Evolutionary conservation across 768 basidiomycete species (phyloP).

Genomic region (Russula abietina): DNA sequence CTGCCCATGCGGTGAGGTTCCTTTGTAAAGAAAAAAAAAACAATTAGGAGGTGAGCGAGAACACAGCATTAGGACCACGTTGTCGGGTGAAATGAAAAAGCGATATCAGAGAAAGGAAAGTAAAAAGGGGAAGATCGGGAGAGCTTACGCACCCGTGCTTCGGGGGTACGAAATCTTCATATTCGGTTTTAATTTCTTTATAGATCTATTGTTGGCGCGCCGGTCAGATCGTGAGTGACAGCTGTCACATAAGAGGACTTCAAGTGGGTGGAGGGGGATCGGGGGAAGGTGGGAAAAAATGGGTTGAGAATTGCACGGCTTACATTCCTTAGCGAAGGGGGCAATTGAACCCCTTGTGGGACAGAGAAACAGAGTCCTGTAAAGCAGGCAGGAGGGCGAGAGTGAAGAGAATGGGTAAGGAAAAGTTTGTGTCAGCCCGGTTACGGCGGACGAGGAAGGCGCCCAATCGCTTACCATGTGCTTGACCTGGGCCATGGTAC

Average conservation of each 20-base stretch:
- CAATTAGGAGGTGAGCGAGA: neutral
- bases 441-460: neutral
- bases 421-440: neutral
- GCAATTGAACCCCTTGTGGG: constrained; percentile 63
- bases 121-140: neutral
- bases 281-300: neutral
- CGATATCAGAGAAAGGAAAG: neutral
- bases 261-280: neutral
- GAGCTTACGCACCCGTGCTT: constrained; percentile 68
- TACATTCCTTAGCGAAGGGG: constrained; percentile 81
- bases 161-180: constrained; percentile 71
- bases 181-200: constrained; percentile 76
- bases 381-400: neutral
- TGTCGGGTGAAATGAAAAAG: neutral
- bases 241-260: neutral
- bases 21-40: too few species aligned
- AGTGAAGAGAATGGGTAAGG: neutral
- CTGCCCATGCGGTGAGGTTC: constrained; percentile 74
- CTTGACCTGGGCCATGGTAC: constrained; percentile 74
- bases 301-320: constrained; percentile 29
- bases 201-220: constrained; percentile 58
- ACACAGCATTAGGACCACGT: neutral
- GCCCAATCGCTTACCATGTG: constrained; percentile 59
- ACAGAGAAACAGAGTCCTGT: constrained; percentile 87
- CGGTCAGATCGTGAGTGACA: constrained; percentile 14